Evolutionary conservation across 2,329 filamentous ascomycete species (phyloP), one percentile per base, ranked within the genome.

Genomic region (Arthrobotrys megalospora): DNA sequence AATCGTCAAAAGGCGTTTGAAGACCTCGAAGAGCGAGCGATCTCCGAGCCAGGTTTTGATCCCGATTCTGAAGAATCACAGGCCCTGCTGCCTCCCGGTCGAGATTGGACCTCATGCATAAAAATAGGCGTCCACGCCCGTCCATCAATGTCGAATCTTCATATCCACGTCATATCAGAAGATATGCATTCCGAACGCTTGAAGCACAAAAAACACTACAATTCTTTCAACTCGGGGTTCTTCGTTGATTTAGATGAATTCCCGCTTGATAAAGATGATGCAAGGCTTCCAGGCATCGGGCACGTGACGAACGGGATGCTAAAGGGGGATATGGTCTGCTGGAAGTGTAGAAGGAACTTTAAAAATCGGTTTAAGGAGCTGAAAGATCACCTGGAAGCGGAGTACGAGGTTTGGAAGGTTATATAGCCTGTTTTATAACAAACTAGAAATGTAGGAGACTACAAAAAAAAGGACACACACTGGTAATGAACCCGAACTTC

Each of bases 61-160:
- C 82, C 71, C 1, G 75, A 78, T 63, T 72, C 75, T 19, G 75
- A 78, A 24, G 75, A 78, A 62, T 47, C 67, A 0, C 32, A 64
- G 19, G 48, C 75, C 11, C 21, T 64, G 14, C 47, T 78, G 8
- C 75, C 75, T 1, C 67, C 67, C 14, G 62, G 66, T 24, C 32
- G 95, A 24, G 90, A 97, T 85, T 98, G 94, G 93, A 85, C 86
- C 47, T 85, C 86, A 11, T 93, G 96, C 28, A 88, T 98, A 19
- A 79, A 89, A 62, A 88, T 90, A 19, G 96, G 96, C 12, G 88
- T 97, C 6, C 96, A 99, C 85, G 92, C 93, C 2, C 90, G 91
- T 81, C 96, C 96, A 2, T 94, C 91, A 70, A 98, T 99, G 96
- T 91, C 89, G 80, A 93, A 98, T 83, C 83, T 98, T 68, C 96